Base-by-base conservation (phyloP, 305 asterid genomes). In the Fraxinus albicans region DNA sequence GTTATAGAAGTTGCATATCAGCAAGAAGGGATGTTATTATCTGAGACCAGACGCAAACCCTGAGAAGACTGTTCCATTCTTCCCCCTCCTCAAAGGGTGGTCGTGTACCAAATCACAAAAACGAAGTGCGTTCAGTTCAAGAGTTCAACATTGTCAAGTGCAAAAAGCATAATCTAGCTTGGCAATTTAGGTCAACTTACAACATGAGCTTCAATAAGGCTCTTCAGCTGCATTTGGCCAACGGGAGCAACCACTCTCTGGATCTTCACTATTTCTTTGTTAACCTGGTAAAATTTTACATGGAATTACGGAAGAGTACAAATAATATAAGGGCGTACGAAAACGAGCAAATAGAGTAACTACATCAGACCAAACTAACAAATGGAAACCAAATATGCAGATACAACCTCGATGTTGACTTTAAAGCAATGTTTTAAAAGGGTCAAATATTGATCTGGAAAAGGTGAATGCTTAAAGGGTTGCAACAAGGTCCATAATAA, bases 221-320 rank as follows among this genome's bases (percentile, higher is more conserved):
- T 92, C 94, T 96, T 96, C 29, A 96, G 97, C 90, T 92, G 98
- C 94, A 91, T 90, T 90, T 96, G 99, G 65, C 99, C 98, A 29
- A 90, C 98, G 15, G 97, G 97, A 80, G 98, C 98, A 58, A 94
- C 88, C 42, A 94, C 98, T 92, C 95, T 91, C 88, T 96, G 99
- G 83, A 96, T 93, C 95, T 94, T 96, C 80, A 96, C 99, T 29
- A 96, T 96, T 88, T 96, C 99, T 89, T 92, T 96, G 94, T 96
- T 96, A 86, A 94, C 92, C 98, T 96, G 86, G 86, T 33, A 70
- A 58, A 85, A n/a, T 6, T 72, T 84, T 58, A 40, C 63, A 44
- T 27, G 29, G 73, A 55, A 70, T 65, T 17, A 77, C 25, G 9
- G 67, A 58, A 58, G 67, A 19, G 67, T 58, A 58, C 27, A 6